A percentile compares a stretch with the other conserved stretches of the same genome.
These are phyloP conservation scores for Trametes gibbosa DNA, from an alignment of 768 basidiomycete genomes.

Conservation along the genomic window DNA sequence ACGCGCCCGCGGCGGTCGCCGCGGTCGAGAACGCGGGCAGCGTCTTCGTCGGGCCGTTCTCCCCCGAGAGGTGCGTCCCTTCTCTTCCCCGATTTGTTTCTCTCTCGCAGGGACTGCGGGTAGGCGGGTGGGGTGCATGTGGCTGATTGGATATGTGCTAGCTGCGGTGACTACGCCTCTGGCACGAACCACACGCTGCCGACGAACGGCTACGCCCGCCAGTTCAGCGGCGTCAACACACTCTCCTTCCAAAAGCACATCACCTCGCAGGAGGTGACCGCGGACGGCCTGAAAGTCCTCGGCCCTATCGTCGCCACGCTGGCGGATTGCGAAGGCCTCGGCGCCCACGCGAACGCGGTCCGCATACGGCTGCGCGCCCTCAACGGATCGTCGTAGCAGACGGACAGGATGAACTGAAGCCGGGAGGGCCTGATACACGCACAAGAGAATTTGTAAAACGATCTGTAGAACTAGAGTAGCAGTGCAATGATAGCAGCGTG, in stretches of 20 bases:
- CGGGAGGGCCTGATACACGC: background rate
- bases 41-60: slow-evolving; percentile 92
- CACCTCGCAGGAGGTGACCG: slow-evolving; percentile 90
- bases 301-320: slow-evolving; percentile 88
- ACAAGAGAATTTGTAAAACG: slow-evolving; percentile 4
- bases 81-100: background rate
- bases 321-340: slow-evolving; percentile 92
- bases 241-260: slow-evolving; percentile 98
- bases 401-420: too few species aligned
- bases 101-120: slow-evolving; percentile 4
- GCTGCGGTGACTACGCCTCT: slow-evolving; percentile 98
- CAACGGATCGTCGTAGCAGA: background rate
- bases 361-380: slow-evolving; percentile 62
- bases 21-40: slow-evolving; percentile 90
- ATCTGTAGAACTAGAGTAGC: slow-evolving; percentile 20
- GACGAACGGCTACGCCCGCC: slow-evolving; percentile 93
- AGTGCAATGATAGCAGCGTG: slow-evolving; percentile 25
- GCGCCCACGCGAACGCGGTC: slow-evolving; percentile 96
- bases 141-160: too few species aligned
- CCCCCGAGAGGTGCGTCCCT: slow-evolving; percentile 86
- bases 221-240: slow-evolving; percentile 98
- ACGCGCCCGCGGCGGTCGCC: slow-evolving; percentile 62
- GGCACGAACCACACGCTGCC: slow-evolving; percentile 99
- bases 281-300: slow-evolving; percentile 67
- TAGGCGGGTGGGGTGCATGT: too few species aligned